phyloP scores from a whole-genome alignment of 805 yeast genomes.

The Lipomyces kockii region DNA sequence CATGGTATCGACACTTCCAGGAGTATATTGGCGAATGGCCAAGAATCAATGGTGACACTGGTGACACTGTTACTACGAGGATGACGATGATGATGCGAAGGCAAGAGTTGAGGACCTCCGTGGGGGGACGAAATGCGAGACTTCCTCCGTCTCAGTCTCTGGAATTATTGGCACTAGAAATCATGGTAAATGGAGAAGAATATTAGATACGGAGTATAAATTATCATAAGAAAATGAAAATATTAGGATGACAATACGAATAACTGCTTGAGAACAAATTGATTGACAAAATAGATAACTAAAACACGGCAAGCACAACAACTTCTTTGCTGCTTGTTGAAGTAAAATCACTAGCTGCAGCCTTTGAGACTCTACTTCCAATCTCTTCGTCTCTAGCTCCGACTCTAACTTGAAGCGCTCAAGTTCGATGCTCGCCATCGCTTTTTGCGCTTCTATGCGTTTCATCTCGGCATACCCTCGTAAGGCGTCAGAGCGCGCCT shows the following conservation, averaged over 20 bases:
- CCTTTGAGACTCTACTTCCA: slow-evolving; percentile 4
- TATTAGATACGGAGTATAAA: too few species aligned
- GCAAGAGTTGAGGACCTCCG: background rate
- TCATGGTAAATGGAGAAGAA: background rate
- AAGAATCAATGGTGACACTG: background rate
- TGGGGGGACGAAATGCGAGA: background rate
- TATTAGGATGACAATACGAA: too few species aligned
- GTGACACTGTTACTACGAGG: background rate
- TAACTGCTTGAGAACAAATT: too few species aligned
- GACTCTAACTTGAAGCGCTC: slow-evolving; percentile 4
- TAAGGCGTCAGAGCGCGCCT: slow-evolving; percentile 6
- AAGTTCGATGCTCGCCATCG: background rate
- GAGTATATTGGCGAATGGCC: background rate
- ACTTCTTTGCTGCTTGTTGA: slow-evolving; percentile 1
- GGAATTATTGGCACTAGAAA: background rate
- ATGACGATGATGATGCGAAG: background rate
- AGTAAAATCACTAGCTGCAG: background rate
- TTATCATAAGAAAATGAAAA: too few species aligned
- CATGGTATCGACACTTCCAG: background rate
- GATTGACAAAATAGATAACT: too few species aligned
- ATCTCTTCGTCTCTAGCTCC: background rate
- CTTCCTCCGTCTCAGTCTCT: background rate
- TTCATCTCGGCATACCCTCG: background rate
- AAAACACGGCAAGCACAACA: too few species aligned
- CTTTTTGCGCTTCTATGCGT: background rate